Evolutionary conservation across 2,329 filamentous ascomycete genomes (phyloP), one percentile per base, ranked within the genome.

Genomic region (Trichoderma hamatum): DNA sequence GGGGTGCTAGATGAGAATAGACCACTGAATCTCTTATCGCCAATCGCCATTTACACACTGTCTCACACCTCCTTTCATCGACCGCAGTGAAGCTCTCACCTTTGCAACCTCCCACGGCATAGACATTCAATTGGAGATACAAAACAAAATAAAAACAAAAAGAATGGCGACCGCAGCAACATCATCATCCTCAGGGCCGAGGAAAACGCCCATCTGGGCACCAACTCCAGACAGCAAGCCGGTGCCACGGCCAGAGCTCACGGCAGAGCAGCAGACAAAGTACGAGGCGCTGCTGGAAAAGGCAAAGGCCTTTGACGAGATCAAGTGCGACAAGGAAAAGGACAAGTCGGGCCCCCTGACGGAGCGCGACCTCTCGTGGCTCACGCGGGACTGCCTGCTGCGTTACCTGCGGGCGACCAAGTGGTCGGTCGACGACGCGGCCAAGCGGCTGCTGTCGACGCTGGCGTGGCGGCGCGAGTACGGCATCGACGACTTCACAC

Each of bases 381-480:
- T 99, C 73, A 97, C 94, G 14, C 89, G 90, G 72, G 96, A 99
- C 79, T 98, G 95, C 78, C 86, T 99, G 19, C 85, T 97, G 51
- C 92, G 96, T 74, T 99, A 97, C 79, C 89, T 99, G 34, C 91
- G 95, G 70, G 96, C 96, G 24, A 94, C 93, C 46, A 97, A 97
- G 81, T 99, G 96, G 94, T 85, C 90, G 73, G 85, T 91, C 61
- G 82, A 88, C 54, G 89, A 95, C 59, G 89, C 96, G 10, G 86
- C 90, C 73, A 91, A 90, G 77, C 91, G 96, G n/a, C 81, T 98
- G 51, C 89, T 90, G 73, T 87, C 87, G 55, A 97, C 95, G 0
- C 82, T 98, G 69, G 86, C 88, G 70, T 99, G 96, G 96, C 89
- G 96, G 58, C 88, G 95, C 68, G 94, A 97, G 76, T 99, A 97